Base-by-base conservation (phyloP, 2,329 filamentous ascomycete genomes). In the Rhinocladiella similis region DNA sequence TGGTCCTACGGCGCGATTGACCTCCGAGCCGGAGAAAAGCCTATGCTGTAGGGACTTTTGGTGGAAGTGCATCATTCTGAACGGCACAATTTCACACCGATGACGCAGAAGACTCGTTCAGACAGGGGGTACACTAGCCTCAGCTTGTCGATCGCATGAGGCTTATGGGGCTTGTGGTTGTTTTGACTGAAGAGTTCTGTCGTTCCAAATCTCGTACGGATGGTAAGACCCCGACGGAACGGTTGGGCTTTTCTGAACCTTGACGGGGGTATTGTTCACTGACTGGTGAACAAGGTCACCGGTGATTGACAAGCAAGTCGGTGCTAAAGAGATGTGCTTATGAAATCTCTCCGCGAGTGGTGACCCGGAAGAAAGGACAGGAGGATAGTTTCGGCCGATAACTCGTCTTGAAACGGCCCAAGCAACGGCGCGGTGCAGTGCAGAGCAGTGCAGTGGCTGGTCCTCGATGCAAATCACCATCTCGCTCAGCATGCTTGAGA, bases 91-190 rank as follows among this genome's bases (percentile, higher is more conserved):
- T 18, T 16, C 19, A 42, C 14, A 42, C 38, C 50, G 50, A 47
- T 53, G 25, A 42, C 25, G 39, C 38, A 43, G 20, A 38, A 18
- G 38, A 25, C 43, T 46, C 43, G 43, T 46, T 46, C 22, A 46
- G 43, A 46, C 19, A 25, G 42, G 25, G 20, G 43, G n/a, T 43
- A 7, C 20, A n/a, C 20, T 46, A 25, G n/a, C 19, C 43, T 38
- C 43, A 47, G 50, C 42, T 39, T 53, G 50, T 25, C 50, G 42
- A 53, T 53, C 50, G 50, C 18, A 47, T 29, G 25, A 53, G 39
- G 50, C 50, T 53, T 33, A 47, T 18, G 45, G 25, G 10, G n/a
- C 7, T 27, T 16, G 14, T 41, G 38, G 38, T 41, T 33, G 29
- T 33, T 33, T 33, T 20, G 5, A 18, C 3, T 41, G 14, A 18